Percentiles rank a stretch among this genome's conserved stretches.
Evolutionary conservation across 2,329 filamentous ascomycete genomes (phyloP).

Genomic region (Trichoderma aggressivum): DNA sequence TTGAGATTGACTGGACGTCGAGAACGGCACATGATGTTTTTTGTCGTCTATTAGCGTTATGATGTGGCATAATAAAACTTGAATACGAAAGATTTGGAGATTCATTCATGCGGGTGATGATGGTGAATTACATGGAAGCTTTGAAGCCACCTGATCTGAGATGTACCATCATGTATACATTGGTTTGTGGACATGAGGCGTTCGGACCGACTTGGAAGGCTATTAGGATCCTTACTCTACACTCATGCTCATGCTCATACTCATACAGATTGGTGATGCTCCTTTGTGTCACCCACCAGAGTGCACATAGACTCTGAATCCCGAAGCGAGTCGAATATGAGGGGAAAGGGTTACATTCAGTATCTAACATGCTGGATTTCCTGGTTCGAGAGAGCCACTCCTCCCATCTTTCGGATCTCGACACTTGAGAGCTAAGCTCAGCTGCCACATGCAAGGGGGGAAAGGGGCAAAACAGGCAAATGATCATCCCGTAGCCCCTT

Average conservation of each 20-base stretch:
- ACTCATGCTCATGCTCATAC: background rate
- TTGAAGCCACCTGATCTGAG: background rate
- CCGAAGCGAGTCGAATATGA: background rate
- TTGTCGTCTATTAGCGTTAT: background rate
- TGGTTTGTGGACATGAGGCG: background rate
- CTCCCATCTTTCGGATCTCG: background rate
- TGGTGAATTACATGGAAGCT: background rate
- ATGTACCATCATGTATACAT: background rate
- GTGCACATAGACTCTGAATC: background rate
- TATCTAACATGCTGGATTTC: background rate
- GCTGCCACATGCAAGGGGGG: background rate
- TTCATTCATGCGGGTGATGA: background rate
- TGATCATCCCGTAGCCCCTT: background rate
- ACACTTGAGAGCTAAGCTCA: background rate
- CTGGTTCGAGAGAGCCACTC: background rate
- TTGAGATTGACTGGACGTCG: background rate
- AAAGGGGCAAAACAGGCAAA: background rate
- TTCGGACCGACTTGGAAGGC: background rate
- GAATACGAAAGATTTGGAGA: background rate
- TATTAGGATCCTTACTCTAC: background rate
- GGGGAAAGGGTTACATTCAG: background rate
- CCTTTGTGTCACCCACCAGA: background rate
- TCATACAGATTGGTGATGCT: background rate
- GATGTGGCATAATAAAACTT: background rate
- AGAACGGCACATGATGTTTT: background rate